Base-by-base conservation (phyloP, 2,329 filamentous ascomycete genomes). In the Epicoccum sorghinum region DNA sequence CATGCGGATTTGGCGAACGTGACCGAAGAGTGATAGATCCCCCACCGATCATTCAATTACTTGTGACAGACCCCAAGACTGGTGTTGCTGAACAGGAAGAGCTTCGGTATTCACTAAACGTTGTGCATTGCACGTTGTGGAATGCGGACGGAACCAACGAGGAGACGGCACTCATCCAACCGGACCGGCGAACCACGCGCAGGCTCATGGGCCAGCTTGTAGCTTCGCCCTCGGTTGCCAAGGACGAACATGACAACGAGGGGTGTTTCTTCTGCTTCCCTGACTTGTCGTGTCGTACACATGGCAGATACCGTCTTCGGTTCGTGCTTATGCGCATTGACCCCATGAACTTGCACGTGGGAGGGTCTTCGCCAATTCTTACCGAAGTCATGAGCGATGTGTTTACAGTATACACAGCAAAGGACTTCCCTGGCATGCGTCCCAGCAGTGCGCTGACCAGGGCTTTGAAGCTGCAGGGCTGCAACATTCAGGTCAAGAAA, bases 211-310 rank as follows among this genome's bases (percentile, higher is more conserved):
- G 90, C 14, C 89, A 89, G 7, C 77, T 91, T 7, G 89, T 93
- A 3, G 86, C 88, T 6, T 90, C 88, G 1, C 88, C 90, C 0
- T 93, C 91, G 61, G 85, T 90, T 5, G 90, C 89, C 7, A 81
- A 84, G 48, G 90, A 95, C 69, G 89, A 93, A 66, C 80, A 86
- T 47, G 85, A 86, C 47, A 75, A 84, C 22, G 88, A 91, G 59
- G 90, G 90, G 1, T 91, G 88, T 67, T 95, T 93, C 79, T 95
- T 93, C 74, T 91, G 89, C 70, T 95, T 95, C 69, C 88, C 89
- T 0, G 90, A 95, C 69, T 80, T 95, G 18, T 92, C 89, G 4
- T 91, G 89, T 69, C 84, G 90, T 30, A 92, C 88, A 0, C 86
- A 90, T 1, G 90, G 90, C 18, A 79, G 80, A n/a, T 95, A 90